Conservation (phyloP, 2,329 filamentous ascomycete species). For the Botrytis medusae region DNA sequence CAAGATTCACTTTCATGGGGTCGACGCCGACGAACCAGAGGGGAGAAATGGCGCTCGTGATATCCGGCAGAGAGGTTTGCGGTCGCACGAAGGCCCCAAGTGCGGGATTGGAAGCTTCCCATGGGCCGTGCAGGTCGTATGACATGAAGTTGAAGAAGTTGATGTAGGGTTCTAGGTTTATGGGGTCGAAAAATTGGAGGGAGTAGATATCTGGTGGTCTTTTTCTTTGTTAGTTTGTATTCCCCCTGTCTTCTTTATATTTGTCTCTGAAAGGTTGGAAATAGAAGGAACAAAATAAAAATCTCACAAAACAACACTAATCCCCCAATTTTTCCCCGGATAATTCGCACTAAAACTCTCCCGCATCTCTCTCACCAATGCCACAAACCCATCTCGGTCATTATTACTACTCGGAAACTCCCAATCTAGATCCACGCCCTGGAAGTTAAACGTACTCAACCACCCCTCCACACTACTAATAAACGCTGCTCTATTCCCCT, state of each 20-base stretch:
- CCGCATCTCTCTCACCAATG: conserved; percentile 36
- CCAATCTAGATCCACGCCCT: conserved; percentile 50
- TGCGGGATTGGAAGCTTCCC: conserved; percentile 41
- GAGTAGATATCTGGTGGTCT: conserved; percentile 40
- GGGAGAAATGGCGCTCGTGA: conserved; percentile 41
- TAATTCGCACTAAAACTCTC: conserved; percentile 42
- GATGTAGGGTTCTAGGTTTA: conserved; percentile 32
- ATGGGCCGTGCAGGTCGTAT: conserved; percentile 45
- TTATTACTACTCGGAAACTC: conserved; percentile 44
- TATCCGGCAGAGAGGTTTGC: conserved; percentile 47
- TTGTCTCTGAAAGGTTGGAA: no score
- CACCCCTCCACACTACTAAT: conserved; percentile 41
- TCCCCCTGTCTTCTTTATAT: no score
- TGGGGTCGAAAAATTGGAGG: conserved; percentile 39
- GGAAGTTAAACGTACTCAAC: conserved; percentile 43
- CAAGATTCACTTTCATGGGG: conserved; percentile 47
- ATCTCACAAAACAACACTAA: conserved; percentile 44
- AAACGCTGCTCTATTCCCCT: conserved; percentile 40
- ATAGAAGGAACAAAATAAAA: no score
- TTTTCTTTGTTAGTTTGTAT: neutral
- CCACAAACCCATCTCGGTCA: conserved; percentile 42
- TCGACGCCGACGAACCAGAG: conserved; percentile 46
- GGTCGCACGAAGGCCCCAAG: conserved; percentile 40
- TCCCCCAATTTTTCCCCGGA: conserved; percentile 32
- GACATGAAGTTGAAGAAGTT: conserved; percentile 42